Base-by-base conservation (phyloP, 1,284 basidiomycete species). In the Rhodotorula sp. region DNA sequence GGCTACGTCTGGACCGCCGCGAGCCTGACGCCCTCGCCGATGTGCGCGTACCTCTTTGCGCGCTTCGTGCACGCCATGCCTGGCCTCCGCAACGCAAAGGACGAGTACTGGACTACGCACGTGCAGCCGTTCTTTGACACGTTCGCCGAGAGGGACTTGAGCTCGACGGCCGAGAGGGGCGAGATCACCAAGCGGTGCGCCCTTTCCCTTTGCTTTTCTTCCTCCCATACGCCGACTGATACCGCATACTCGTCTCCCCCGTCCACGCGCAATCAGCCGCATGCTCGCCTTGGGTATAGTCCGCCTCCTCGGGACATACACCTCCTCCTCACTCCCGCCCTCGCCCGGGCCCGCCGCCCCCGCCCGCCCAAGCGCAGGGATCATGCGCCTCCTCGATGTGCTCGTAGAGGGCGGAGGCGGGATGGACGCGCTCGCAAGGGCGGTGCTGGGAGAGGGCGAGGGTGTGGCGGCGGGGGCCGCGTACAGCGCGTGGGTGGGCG, bases 101-200 rank as follows among this genome's bases (percentile, higher is more conserved):
- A 44, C 27, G 62, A 41, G 37, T 76, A 76, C 59, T 76, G 75
- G 75, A 68, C 66, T 1, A 66, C 69, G 22, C 64, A 68, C 29
- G 70, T 72, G 34, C 75, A 76, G 54, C 67, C 64, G 2, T 76
- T 76, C 64, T 62, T 69, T 46, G 75, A 76, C 36, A 69, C 70
- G 37, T 76, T 76, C 56, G 71, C 73, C 25, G 75, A 76, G 59
- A 44, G 64, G 0, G 72, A 74, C 39, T 41, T 76, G 9, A 57
- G 51, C 17, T 66, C 68, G 54, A 76, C 72, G 5, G 54, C 65
- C n/a, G 75, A 76, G 54, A 60, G 75, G 0, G 61, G 64, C 19
- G 75, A 76, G 19, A 63, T 76, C 32, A 76, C 75, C 2, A 76
- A 76, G 32, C 48, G 75, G 74, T 73, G 29, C 53, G 50, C 21